Conservation (phyloP, 148 eudicot species). For the Linanthus parryae region DNA sequence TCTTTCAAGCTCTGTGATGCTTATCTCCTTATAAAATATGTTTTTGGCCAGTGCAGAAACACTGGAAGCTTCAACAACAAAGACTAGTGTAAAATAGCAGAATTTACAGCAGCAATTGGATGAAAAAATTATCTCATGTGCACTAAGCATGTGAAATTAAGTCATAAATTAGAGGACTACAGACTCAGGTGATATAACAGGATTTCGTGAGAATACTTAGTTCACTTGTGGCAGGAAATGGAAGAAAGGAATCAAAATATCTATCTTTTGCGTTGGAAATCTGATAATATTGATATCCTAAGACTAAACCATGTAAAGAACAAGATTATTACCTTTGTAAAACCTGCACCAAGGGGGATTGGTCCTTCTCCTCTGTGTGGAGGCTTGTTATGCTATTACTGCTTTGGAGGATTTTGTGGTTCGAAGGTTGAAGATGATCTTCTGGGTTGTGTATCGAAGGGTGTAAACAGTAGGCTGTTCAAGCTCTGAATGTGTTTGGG, state of each 20-base stretch:
- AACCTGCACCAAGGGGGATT: not conserved
- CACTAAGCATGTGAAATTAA: not conserved
- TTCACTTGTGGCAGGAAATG: too few species aligned
- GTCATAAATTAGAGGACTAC: not conserved
- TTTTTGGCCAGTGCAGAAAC: too few species aligned
- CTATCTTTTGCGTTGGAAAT: not conserved
- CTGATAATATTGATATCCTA: too few species aligned
- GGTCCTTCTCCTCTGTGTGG: slow-evolving; percentile 3
- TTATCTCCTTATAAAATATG: not conserved
- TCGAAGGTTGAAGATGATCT: slow-evolving; percentile 10
- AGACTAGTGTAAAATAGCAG: too few species aligned
- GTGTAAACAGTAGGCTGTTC: not conserved
- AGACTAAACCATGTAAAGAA: not conserved
- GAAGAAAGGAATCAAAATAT: slow-evolving; percentile 1
- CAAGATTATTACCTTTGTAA: not conserved
- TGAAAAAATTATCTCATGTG: slow-evolving; percentile 1
- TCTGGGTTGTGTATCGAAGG: not conserved
- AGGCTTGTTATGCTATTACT: not conserved
- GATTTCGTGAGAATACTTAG: too few species aligned
- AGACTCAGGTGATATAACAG: not conserved
- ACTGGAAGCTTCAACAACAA: too few species aligned
- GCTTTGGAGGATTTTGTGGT: not conserved
- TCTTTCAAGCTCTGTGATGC: not conserved
- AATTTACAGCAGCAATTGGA: too few species aligned
- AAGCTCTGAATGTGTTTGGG: not conserved